Base-by-base conservation (phyloP, 768 basidiomycete species). In the Xerocomellus chrysenteron region DNA sequence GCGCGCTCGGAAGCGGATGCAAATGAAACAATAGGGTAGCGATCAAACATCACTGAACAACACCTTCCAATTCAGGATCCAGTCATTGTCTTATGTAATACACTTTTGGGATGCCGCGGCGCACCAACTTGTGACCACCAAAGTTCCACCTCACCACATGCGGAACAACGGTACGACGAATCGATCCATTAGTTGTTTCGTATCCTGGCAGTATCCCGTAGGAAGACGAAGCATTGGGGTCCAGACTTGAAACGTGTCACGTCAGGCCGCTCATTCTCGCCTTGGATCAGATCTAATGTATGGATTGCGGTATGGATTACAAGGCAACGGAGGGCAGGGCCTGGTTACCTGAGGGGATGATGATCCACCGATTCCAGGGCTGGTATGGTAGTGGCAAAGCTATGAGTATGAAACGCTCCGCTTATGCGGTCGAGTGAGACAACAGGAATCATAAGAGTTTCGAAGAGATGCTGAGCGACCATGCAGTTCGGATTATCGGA, bases 31-130 rank as follows among this genome's bases (percentile, higher is more conserved):
- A 67, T 57, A 66, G 41, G 24, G 37, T 43, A 39, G 47, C 4
- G 47, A 50, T 53, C 48, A 39, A 53, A 56, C 35, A 2, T 47
- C 43, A 47, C 21, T 12, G 28, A 39, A 72, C 60, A 66, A 70
- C 49, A 46, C 60, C 48, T 65, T 61, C 69, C 54, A 26, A 47
- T 35, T 65, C 56, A 2, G 65, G 68, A 46, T 4, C 0, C 35
- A 3, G 32, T 41, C 51, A 47, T 53, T 62, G 43, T 57, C 19
- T 50, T 46, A 24, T 5, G 35, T 26, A 47, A 36, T 8, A 11
- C 41, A 26, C 3, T 9, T 19, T 41, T 30, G 8, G 30, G 26
- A 26, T 3, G 30, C 32, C 32, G 32, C 32, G 32, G 32, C 32
- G 10, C n/a, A 11, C 6, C 46, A 1, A 16, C 19, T 19, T 2